These are phyloP conservation scores for Penicilliopsis zonata DNA, from an alignment of 495 filamentous ascomycete species.

Conservation along the genomic window DNA sequence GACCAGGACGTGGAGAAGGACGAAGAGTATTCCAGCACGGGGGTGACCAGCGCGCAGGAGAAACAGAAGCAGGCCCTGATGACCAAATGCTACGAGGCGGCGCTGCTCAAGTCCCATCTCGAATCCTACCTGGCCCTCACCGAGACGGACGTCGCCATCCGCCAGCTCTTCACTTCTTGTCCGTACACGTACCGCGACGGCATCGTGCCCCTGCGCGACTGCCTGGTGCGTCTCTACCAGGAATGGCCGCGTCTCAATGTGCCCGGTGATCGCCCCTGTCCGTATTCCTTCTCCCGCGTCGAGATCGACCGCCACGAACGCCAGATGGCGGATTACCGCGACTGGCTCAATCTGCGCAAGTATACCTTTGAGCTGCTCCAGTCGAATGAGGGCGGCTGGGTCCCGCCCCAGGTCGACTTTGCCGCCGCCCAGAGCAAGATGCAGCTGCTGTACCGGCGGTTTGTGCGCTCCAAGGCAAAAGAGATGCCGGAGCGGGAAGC, in stretches of 20 bases:
- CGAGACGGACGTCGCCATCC: constrained; percentile 5
- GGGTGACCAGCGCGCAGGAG: neutral
- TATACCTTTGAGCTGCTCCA: constrained; percentile 16
- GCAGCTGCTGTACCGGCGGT: constrained; percentile 10
- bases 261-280: constrained; percentile 7
- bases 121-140: constrained; percentile 13
- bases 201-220: constrained; percentile 15
- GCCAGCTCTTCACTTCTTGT: constrained; percentile 10
- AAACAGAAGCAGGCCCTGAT: constrained; percentile 4
- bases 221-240: constrained; percentile 10
- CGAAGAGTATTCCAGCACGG: too few species aligned
- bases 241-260: constrained; percentile 12
- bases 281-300: constrained; percentile 7
- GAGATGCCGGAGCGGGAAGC: constrained; percentile 12
- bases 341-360: constrained; percentile 12
- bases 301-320: constrained; percentile 9
- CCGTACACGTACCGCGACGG: constrained; percentile 15
- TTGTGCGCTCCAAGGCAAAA: constrained; percentile 6
- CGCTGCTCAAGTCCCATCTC: constrained; percentile 8
- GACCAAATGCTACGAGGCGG: constrained; percentile 18
- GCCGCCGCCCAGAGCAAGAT: constrained; percentile 7
- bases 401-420: constrained; percentile 15
- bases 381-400: constrained; percentile 19
- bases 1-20: constrained; percentile 11
- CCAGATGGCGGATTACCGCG: constrained; percentile 10